Evolutionary conservation across 805 yeast species (phyloP), one percentile per base, ranked within the genome.

Genomic region (Ogataea kodamae): DNA sequence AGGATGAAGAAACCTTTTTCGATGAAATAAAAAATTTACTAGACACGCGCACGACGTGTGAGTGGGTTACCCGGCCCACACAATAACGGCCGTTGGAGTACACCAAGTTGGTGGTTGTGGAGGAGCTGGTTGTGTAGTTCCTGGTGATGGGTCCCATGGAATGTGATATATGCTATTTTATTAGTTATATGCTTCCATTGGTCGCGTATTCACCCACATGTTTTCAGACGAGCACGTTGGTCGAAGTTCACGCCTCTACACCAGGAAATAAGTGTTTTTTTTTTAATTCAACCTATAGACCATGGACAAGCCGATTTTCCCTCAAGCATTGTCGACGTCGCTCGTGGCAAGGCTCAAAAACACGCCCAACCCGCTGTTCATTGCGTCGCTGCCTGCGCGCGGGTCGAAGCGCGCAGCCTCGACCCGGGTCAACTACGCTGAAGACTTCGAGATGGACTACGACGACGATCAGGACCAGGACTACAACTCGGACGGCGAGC

Each of bases 251-350:
- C n/a, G n/a, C n/a, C n/a, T n/a, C n/a, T n/a, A n/a, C n/a, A n/a
- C n/a, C n/a, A n/a, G n/a, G n/a, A n/a, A n/a, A n/a, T n/a, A n/a
- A n/a, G n/a, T n/a, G n/a, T n/a, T n/a, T n/a, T n/a, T n/a, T n/a
- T n/a, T n/a, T n/a, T n/a, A n/a, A n/a, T n/a, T n/a, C n/a, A n/a
- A n/a, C n/a, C n/a, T n/a, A n/a, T n/a, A n/a, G n/a, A 7, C 24
- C 14, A 22, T 45, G 12, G 58, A 50, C 11, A 53, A 48, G 30
- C 64, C 63, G 3, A 33, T 60, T 18, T 57, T 66, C 12, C 90
- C 95, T 2, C 97, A 88, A 64, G 95, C 90, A 0, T 66, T 83
- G 37, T 68, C 86, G 13, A 80, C 95, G 1, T 81, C 89, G 18
- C 74, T 85, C 45, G 69, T 77, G 23, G 74, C 83, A 33, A 66